Conservation (phyloP, 768 basidiomycete genomes). For the Termitomyces sp. region DNA sequence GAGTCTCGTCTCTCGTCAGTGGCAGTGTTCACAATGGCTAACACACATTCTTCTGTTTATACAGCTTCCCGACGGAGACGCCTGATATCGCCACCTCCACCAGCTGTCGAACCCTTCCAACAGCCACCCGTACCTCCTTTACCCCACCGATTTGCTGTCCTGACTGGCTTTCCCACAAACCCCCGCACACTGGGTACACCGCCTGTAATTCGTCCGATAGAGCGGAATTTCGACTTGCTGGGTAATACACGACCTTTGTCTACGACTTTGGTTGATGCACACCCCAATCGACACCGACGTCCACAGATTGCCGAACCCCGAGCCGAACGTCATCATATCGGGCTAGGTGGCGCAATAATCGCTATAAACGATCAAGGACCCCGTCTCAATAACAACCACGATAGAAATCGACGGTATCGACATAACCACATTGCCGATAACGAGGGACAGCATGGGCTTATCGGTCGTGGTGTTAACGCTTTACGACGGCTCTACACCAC, state of each 20-base stretch:
- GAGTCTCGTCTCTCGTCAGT: background rate
- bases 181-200: conserved; percentile 27
- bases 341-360: conserved; percentile 60
- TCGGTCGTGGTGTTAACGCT: conserved; percentile 9
- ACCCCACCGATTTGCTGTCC: conserved; percentile 30
- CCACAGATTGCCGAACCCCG: conserved; percentile 19
- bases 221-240: conserved; percentile 51
- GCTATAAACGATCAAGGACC: conserved; percentile 28
- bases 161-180: conserved; percentile 34
- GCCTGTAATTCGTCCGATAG: conserved; percentile 46
- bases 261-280: conserved; percentile 11
- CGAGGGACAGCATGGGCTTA: conserved; percentile 12
- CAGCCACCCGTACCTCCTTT: conserved; percentile 57
- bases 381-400: conserved; percentile 6
- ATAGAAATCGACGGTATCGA: conserved; percentile 14
- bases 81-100: conserved; percentile 43
- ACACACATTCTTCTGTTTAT: background rate
- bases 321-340: conserved; percentile 48
- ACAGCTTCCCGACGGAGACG: conserved; percentile 11
- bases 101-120: conserved; percentile 20
- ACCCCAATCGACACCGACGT: conserved; percentile 21
- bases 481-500: conserved; percentile 12
- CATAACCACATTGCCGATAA: conserved; percentile 7
- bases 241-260: conserved; percentile 17
- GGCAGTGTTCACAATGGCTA: background rate